These are phyloP conservation scores for Danielia reshetovae DNA, from an alignment of 805 yeast species.

Conservation along the genomic window DNA sequence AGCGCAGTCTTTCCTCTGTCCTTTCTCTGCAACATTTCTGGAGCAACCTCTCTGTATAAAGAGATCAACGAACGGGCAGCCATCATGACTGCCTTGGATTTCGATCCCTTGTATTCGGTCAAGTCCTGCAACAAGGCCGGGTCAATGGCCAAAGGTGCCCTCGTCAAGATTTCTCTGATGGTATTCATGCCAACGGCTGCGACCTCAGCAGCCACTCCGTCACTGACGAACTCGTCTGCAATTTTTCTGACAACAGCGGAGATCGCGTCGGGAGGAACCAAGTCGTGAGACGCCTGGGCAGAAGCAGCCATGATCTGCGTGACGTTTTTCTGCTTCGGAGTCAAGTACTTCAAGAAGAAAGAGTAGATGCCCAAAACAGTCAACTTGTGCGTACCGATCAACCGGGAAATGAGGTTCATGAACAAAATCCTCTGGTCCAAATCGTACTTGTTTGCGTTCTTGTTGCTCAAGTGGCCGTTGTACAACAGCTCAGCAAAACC, in stretches of 20 bases:
- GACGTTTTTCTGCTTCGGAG: constrained; percentile 92
- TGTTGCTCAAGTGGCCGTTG: constrained; percentile 65
- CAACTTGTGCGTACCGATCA: constrained; percentile 92
- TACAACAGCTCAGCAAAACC: constrained; percentile 90
- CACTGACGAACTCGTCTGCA: constrained; percentile 96
- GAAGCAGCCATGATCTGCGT: constrained; percentile 95
- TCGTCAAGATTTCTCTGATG: constrained; percentile 83
- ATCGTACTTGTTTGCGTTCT: constrained; percentile 65
- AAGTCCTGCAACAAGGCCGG: constrained; percentile 84
- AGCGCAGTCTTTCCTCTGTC: constrained; percentile 94
- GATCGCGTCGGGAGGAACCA: constrained; percentile 94
- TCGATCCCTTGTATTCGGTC: constrained; percentile 86
- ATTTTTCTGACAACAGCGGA: constrained; percentile 79
- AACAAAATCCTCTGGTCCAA: constrained; percentile 86
- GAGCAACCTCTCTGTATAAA: constrained; percentile 90
- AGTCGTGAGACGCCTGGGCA: constrained; percentile 95
- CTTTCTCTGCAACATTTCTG: constrained; percentile 85
- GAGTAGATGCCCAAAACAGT: constrained; percentile 88
- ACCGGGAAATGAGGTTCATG: constrained; percentile 81
- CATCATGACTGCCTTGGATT: constrained; percentile 88
- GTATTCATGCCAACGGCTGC: constrained; percentile 98
- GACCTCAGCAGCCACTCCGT: constrained; percentile 97
- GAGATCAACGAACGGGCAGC: constrained; percentile 89
- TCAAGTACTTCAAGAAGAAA: constrained; percentile 79
- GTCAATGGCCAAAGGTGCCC: constrained; percentile 95